Base-by-base conservation (phyloP, 2,329 filamentous ascomycete genomes). In the Monilinia vaccinii-corymbosi region DNA sequence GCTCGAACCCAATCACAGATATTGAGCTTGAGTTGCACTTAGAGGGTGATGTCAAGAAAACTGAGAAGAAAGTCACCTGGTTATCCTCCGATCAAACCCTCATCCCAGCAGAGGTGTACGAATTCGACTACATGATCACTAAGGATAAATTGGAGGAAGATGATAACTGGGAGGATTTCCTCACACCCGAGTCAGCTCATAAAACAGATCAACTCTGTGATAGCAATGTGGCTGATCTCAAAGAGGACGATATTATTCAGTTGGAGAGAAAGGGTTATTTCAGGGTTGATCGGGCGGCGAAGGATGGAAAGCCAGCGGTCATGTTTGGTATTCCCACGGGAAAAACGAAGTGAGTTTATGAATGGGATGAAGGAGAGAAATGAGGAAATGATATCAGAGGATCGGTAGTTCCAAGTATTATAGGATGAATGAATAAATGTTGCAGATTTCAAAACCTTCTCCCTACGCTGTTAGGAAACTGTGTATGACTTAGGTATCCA, bases 11-110 rank as follows among this genome's bases (percentile, higher is more conserved):
- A 51, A 85, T 96, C 68, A 87, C 85, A 14, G 78, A 76, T 40
- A 79, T 96, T 44, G 87, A 88, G 61, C 79, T 94, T 58, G 90
- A 96, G 75, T 83, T 97, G n/a, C 88, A 97, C 74, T 83, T 97
- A 53, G 84, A 88, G 69, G 92, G 93, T 60, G 93, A 97, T 73
- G 89, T 97, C 74, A 96, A 96, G 80, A 87, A 89, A 71, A 97
- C 93, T 0, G 86, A 91, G 71, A 97, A 97, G 84, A 97, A 97
- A 80, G 84, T 97, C 42, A 97, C 92, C 68, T 97, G 93, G 93
- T 78, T 97, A 51, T 87, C 90, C 1, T 83, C 89, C 66, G 83
- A 82, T 48, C 88, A 93, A 76, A 82, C 88, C 61, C 81, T 96
- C 0, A 80, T 96, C 16, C 85, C 86, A 9, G 86, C 94, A 25